Base-by-base conservation (phyloP, 2,329 filamentous ascomycete genomes). In the Nothophaeocryptopus gaeumannii region DNA sequence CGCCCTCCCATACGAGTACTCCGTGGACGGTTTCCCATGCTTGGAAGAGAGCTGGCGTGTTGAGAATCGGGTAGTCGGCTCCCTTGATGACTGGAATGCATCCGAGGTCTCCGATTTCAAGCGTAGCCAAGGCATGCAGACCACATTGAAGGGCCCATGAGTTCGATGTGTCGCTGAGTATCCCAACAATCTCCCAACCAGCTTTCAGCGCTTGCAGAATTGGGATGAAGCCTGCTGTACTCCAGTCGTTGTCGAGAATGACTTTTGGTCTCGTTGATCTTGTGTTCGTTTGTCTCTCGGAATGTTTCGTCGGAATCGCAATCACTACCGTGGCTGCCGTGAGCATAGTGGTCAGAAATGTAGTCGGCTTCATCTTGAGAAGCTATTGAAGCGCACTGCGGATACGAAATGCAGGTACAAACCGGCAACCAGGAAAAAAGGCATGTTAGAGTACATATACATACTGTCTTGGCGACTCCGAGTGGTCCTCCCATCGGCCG, bases 31-130 rank as follows among this genome's bases (percentile, higher is more conserved):
- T 53, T 51, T 76, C 68, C 73, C 74, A 78, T 5, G 71, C 66
- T 44, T 57, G 54, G 60, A 75, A 73, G 0, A 72, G 66, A 34
- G 69, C 61, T 0, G 71, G 70, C 0, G 73, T 77, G 54, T 75
- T 74, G 35, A 78, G 61, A 9, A 78, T 62, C 1, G 75, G 76
- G 51, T 72, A 76, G 54, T 75, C 65, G 43, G 73, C 59, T 9
- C 76, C 76, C 26, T 72, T 67, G 53, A 74, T 69, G 2, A 78
- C 75, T 0, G 75, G 75, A 33, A 78, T 74, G 54, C 75, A 78
- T 39, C 63, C 67, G 1, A 78, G 58, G 43, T 72, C 72, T 11
- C 75, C 75, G 10, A 72, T 59, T 58, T 78, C 74, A 0, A 79
- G 66, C 2, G 70, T 72, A 2, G 74, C 73, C 1, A 78, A 64